Evolutionary conservation across 2,329 filamentous ascomycete species (phyloP).

Genomic region (Parafenestella ontariensis): DNA sequence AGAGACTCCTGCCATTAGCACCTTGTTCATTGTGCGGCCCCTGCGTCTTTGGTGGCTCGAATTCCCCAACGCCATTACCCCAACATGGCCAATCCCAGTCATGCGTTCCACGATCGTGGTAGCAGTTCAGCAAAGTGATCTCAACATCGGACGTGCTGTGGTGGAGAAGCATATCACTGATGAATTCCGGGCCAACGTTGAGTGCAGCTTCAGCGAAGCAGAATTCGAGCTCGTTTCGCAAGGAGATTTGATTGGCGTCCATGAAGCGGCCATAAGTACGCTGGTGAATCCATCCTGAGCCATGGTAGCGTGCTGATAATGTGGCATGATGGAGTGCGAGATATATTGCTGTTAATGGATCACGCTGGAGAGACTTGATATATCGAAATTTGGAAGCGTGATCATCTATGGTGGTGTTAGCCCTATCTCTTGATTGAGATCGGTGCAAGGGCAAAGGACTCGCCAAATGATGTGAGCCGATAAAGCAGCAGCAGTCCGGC

Average conservation of each 20-base stretch:
- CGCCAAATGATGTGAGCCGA: constrained; percentile 25
- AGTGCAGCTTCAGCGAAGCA: constrained; percentile 39
- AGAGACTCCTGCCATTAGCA: constrained; percentile 22
- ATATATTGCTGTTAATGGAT: constrained; percentile 38
- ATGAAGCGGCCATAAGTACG: constrained; percentile 37
- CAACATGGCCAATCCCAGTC: constrained; percentile 36
- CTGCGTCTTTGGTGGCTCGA: constrained; percentile 36
- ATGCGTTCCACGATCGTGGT: constrained; percentile 34
- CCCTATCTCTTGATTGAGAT: background rate
- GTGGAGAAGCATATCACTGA: constrained; percentile 30
- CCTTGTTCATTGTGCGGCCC: constrained; percentile 28
- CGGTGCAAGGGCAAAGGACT: background rate
- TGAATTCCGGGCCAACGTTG: constrained; percentile 31
- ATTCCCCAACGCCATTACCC: constrained; percentile 24
- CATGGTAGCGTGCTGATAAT: constrained; percentile 40
- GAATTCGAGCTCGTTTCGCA: constrained; percentile 41
- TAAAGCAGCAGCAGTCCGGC: constrained; percentile 38
- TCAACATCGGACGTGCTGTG: constrained; percentile 19
- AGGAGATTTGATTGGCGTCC: constrained; percentile 34
- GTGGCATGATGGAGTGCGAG: constrained; percentile 36
- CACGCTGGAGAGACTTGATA: constrained; percentile 29
- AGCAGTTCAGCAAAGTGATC: constrained; percentile 33
- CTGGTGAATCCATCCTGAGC: constrained; percentile 42
- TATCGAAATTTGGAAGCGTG: constrained; percentile 23
- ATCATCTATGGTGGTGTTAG: constrained; percentile 16